Base-by-base conservation (phyloP, 768 basidiomycete species). In the Podaxis sp. region DNA sequence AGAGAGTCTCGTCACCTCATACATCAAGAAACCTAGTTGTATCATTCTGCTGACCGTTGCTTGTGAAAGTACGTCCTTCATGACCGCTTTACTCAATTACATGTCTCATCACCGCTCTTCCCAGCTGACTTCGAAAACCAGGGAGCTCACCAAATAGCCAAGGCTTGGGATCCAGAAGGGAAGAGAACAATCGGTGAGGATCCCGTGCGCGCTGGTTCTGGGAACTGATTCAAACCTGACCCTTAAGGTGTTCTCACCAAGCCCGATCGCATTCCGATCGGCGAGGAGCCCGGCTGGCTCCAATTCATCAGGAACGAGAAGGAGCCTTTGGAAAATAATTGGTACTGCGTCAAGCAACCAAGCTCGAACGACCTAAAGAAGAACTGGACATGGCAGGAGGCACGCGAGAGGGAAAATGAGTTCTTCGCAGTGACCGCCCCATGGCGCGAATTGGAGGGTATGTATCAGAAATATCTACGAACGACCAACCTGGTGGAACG, bases 61-160 rank as follows among this genome's bases (percentile, higher is more conserved):
- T 0, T 88, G 86, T 65, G 87, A 88, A 70, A 87, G 88, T 87
- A 61, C 59, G 81, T 61, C n/a, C 13, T 29, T 49, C 29, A 8
- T 40, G 4, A 24, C 54, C 2, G 37, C 19, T 40, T 0, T 4
- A 0, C n/a, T 8, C 19, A 19, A 36, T 19, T 46, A 50, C 13
- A 17, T 36, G 36, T 12, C 41, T 12, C 17, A 12, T 40, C 38
- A 12, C n/a, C n/a, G 4, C 7, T 8, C 29, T 19, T 4, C 53
- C 13, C 55, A 93, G 91, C 89, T 54, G 90, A 93, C 65, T 90
- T 89, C 19, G 88, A 92, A 65, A 93, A 90, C 49, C 90, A 93
- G 69, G 87, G 86, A 0, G 90, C 90, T 0, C 85, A 88, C 63
- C 75, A 81, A 22, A 74, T 93, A 0, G 84, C 89, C 0, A 87